These are phyloP conservation scores for Aphanomyces astaci DNA, from an alignment of 352 stramenopile species.

Conservation along the genomic window DNA sequence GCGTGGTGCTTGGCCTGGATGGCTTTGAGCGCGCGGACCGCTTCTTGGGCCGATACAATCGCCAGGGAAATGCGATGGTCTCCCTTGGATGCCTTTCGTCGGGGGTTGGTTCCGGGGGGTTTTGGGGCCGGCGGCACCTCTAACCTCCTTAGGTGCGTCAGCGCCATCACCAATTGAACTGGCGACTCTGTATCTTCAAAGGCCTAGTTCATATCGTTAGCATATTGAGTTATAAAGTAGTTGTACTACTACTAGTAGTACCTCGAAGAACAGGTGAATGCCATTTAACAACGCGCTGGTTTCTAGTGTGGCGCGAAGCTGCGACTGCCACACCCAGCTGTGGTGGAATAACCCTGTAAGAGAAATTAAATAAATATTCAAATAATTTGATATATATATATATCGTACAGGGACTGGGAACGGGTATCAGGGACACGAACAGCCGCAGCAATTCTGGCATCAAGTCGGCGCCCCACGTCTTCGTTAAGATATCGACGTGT, in stretches of 20 bases:
- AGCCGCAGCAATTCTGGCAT: background rate
- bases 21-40: background rate
- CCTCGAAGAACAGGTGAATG: background rate
- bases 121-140: background rate
- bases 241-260: too few species aligned
- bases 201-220: too few species aligned
- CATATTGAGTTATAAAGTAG: too few species aligned
- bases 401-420: background rate
- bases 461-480: background rate
- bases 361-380: too few species aligned
- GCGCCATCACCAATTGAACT: background rate
- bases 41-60: slow-evolving; percentile 7
- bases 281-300: background rate
- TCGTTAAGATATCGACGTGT: background rate
- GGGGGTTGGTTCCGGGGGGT: background rate
- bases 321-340: slow-evolving; percentile 12
- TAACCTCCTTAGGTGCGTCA: background rate
- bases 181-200: background rate
- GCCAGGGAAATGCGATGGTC: background rate
- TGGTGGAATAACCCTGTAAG: background rate
- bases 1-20: background rate
- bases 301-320: background rate
- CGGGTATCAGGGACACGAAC: background rate
- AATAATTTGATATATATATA: too few species aligned
- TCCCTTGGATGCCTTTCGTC: background rate